Evolutionary conservation across 1,284 basidiomycete species (phyloP).

Genomic region (Sporisorium sorghi): DNA sequence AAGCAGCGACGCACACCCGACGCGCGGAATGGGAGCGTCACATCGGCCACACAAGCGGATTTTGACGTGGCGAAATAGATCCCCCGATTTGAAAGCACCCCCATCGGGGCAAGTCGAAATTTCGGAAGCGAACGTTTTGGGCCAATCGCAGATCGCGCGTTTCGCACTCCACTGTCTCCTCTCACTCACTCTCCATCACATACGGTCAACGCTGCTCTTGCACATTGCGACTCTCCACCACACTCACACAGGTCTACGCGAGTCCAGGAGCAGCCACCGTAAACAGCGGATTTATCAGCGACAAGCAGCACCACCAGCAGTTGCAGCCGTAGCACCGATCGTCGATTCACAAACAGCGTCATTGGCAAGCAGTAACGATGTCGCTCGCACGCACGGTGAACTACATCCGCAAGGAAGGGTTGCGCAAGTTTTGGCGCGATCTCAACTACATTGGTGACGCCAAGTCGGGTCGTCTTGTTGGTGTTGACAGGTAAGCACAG

Average conservation of each 20-base stretch:
- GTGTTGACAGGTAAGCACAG: conserved; percentile 63
- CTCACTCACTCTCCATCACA: too few relatives aligned
- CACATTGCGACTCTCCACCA: background rate
- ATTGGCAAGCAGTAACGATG: conserved; percentile 39
- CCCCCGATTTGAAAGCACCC: too few relatives aligned
- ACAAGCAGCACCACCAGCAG: too few relatives aligned
- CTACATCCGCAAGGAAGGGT: conserved; percentile 61
- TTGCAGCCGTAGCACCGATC: too few relatives aligned
- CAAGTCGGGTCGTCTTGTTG: conserved; percentile 66
- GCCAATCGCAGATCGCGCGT: conserved; percentile 24
- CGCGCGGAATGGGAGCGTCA: too few relatives aligned
- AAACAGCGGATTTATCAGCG: too few relatives aligned
- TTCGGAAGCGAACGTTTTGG: conserved; percentile 28
- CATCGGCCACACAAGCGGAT: too few relatives aligned
- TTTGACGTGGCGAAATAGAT: too few relatives aligned
- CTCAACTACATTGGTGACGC: conserved; percentile 68
- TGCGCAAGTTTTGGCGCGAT: conserved; percentile 65
- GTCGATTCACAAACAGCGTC: too few relatives aligned
- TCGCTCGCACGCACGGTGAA: conserved; percentile 65
- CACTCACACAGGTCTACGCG: background rate
- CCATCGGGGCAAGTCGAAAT: conserved; percentile 8
- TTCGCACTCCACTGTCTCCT: conserved; percentile 1
- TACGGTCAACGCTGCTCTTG: too few relatives aligned
- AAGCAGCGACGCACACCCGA: too few relatives aligned
- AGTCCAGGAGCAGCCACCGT: background rate